Base-by-base conservation (phyloP, 441 rosid species). In the Populus trichocarpa region DNA sequence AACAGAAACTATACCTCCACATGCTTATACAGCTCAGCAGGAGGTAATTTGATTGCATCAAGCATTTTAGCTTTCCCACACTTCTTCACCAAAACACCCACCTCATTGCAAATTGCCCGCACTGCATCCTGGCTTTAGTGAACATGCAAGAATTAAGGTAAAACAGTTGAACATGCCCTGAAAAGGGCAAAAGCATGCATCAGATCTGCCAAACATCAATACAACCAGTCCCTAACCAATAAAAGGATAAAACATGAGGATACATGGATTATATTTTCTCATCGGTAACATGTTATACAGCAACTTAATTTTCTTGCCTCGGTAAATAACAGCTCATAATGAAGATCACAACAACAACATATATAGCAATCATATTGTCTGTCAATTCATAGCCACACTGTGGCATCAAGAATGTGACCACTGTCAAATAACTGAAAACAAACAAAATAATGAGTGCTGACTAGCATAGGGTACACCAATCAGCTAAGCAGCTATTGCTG, bases 1-100 rank as follows among this genome's bases (percentile, higher is more conserved):
- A 35, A 80, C 20, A 67, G 40, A 57, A 81, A 81, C 57, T 79
- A 79, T 92, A 96, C 99, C 88, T 94, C 95, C 75, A 96, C 98
- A 85, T 88, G 92, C 86, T 88, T 88, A 83, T 89, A 92, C 46
- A 96, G 87, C 86, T 92, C 92, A 23, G 91, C 88, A 80, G 98
- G 98, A 75, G 98, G 98, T 78, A 94, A 84, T 83, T 90, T 96
- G 82, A 96, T 91, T 65, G 97, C 97, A 73, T 93, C 98, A 76
- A 88, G 71, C 98, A 96, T 90, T 88, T 96, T 96, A 64, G 92
- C 90, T 83, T 96, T 96, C 69, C 98, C 99, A 80, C 93, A 85
- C 84, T 84, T 89, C 84, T 85, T 86, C 75, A 87, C 96, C 82
- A 96, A 87, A 79, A 88, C 88, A 25, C 88, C 92, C 83, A 91